Evolutionary conservation across 805 yeast genomes (phyloP).

Genomic region (Ogataea naganishii): DNA sequence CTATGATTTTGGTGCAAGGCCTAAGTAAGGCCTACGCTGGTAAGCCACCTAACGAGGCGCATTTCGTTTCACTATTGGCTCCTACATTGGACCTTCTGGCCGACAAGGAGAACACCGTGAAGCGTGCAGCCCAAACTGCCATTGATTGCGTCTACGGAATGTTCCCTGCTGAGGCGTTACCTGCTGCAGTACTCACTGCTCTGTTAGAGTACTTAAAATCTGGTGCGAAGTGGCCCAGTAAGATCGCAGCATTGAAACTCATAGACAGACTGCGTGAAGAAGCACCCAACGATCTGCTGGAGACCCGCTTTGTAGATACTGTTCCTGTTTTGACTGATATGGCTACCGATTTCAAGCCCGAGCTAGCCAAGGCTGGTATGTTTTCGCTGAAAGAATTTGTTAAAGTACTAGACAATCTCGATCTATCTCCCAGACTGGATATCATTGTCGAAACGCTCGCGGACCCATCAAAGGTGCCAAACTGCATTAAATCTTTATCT

Average conservation of each 20-base stretch:
- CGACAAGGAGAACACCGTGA: conserved; percentile 83
- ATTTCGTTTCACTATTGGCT: conserved; percentile 54
- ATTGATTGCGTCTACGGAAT: conserved; percentile 59
- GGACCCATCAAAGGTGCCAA: conserved; percentile 82
- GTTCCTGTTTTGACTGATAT: conserved; percentile 83
- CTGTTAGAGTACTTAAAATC: conserved; percentile 58
- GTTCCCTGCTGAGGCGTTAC: conserved; percentile 71
- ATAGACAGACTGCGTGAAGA: conserved; percentile 71
- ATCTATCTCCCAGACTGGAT: conserved; percentile 78
- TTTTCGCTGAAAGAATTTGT: conserved; percentile 64
- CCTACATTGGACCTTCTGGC: conserved; percentile 63
- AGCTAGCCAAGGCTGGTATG: conserved; percentile 79
- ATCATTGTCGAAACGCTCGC: conserved; percentile 82
- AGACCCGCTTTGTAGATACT: conserved; percentile 65
- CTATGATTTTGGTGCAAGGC: conserved; percentile 50
- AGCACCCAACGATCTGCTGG: conserved; percentile 79
- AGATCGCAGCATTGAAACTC: conserved; percentile 66
- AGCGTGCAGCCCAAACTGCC: conserved; percentile 79
- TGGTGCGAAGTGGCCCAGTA: conserved; percentile 91
- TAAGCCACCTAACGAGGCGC: conserved; percentile 66
- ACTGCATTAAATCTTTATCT: conserved; percentile 79
- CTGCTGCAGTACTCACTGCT: conserved; percentile 58
- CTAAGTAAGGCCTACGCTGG: conserved; percentile 54
- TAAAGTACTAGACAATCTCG: conserved; percentile 83
- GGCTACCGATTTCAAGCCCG: conserved; percentile 95